Evolutionary conservation across 805 yeast genomes (phyloP), one percentile per base, ranked within the genome.

Genomic region (Spathaspora passalidarum): DNA sequence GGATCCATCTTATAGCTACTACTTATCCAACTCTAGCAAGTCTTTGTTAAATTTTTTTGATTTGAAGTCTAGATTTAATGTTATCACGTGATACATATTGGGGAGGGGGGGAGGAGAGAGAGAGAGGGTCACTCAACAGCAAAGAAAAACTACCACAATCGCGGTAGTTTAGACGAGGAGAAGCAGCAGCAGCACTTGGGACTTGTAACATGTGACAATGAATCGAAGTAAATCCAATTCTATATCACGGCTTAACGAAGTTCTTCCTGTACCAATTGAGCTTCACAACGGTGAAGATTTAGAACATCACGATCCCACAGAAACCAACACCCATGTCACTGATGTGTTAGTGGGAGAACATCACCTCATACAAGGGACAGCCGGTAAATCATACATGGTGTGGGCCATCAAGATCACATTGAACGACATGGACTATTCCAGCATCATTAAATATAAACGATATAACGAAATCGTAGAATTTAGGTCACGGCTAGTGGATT

Each of bases 401-500:
- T 72, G 77, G 77, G 43, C 66, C 2, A 62, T 72, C 9, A 61
- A 64, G 39, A 60, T 72, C 5, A 63, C 67, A 3, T 52, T 72
- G 18, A 63, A 71, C 44, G 73, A 68, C 40, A 62, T 68, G 5
- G 52, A 56, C 21, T 64, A 63, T 49, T 65, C 77, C 3, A 67
- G 66, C 48, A 71, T 85, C 16, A 59, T 65, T 38, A 55, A 80
- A 3, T 76, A 80, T 57, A 80, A 78, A 57, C 60, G 96, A 32
- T 88, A 84, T 61, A 76, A 80, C 29, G 92, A 87, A 38, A 78
- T 88, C 49, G 82, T 65, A 34, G 50, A 47, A 25, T 68, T 88
- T 29, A 69, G 84, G 20, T 36, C 40, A 4, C 49, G 54, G 19
- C 25, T 80, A 13, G 78, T 81, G 3, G 56, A 54, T 5, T 55